Evolutionary conservation across 23 red algal genomes (phyloP), one percentile per base, ranked within the genome.

Genomic region (Cyanidiococcus yangmingshanensis): DNA sequence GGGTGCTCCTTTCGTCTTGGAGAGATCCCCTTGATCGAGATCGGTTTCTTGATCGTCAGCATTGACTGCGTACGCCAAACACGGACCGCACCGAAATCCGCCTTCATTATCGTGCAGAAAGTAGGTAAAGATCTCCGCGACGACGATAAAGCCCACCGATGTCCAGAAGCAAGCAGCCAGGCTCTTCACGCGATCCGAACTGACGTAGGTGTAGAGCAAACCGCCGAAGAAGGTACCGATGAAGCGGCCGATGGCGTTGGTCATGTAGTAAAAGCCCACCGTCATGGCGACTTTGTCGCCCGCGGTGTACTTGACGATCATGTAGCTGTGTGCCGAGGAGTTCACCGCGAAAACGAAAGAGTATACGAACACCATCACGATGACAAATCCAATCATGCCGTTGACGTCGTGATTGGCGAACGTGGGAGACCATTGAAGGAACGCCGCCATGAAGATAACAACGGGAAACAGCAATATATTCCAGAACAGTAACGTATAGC

Each of bases 221-320:
- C 63, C 63, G 27, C 63, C 63, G 63, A 25, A 25, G 27, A 71
- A 32, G 63, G 63, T 71, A 35, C 63, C 63, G 7, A 71, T 35
- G 63, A 71, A 71, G 63, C 63, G 63, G 32, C 63, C 63, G 27
- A 71, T 35, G 7, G 63, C 63, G 63, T 71, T 71, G 63, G 63
- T 71, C 63, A 71, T 71, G 63, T 71, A 71, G 63, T 71, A 71
- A 35, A 71, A 71, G 27, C 63, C 63, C 7, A 71, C 63, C 27
- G 63, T 71, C 63, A 71, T 71, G n/a, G 63, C 63, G n/a, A 71
- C 63, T 30, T 71, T 71, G 63, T 71, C 63, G 63, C 63, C 63
- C 3, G 63, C 7, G 16, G 63, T 71, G 63, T 71, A 71, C 63
- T 71, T 71, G n/a, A 71, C 63, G 63, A 71, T 71, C n/a, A 71